Conservation (phyloP, 1,139 yeast genomes). For the Geotrichum restrictum region DNA sequence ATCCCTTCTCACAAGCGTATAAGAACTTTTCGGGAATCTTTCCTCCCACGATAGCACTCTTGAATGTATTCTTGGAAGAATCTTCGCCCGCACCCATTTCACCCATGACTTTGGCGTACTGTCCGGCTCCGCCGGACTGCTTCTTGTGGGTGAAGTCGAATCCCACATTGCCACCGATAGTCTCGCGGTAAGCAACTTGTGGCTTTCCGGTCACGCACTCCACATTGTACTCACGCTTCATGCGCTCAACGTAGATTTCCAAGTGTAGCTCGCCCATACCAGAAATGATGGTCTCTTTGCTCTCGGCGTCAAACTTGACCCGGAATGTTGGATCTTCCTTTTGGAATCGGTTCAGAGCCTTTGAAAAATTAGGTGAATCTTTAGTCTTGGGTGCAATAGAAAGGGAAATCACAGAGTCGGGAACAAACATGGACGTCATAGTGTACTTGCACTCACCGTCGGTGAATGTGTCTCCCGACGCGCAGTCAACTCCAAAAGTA, state of each 20-base stretch:
- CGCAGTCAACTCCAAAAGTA: slow-evolving; percentile 97
- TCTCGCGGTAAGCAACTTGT: slow-evolving; percentile 96
- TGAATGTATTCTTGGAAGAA: slow-evolving; percentile 61
- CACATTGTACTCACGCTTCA: slow-evolving; percentile 94
- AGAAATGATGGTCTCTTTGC: slow-evolving; percentile 91
- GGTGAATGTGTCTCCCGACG: slow-evolving; percentile 98
- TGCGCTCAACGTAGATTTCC: slow-evolving; percentile 95
- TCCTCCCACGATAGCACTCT: slow-evolving; percentile 92
- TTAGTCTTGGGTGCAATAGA: slow-evolving; percentile 85
- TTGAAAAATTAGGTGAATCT: slow-evolving; percentile 86
- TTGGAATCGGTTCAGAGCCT: slow-evolving; percentile 95
- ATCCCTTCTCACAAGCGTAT: slow-evolving; percentile 92
- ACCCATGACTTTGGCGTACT: slow-evolving; percentile 95
- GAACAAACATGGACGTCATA: slow-evolving; percentile 97
- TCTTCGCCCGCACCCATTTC: slow-evolving; percentile 41
- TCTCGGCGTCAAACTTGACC: slow-evolving; percentile 83
- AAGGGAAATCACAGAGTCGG: slow-evolving; percentile 94
- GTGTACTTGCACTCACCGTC: slow-evolving; percentile 66
- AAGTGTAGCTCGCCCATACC: slow-evolving; percentile 99
- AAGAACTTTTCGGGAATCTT: slow-evolving; percentile 92
- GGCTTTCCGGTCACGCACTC: slow-evolving; percentile 96
- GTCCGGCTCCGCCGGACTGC: slow-evolving; percentile 99
- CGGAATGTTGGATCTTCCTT: slow-evolving; percentile 98
- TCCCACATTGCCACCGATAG: slow-evolving; percentile 67
- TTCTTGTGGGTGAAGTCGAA: slow-evolving; percentile 95